These are phyloP conservation scores for Osmozyma mogii DNA, from an alignment of 805 yeast species.

Conservation along the genomic window DNA sequence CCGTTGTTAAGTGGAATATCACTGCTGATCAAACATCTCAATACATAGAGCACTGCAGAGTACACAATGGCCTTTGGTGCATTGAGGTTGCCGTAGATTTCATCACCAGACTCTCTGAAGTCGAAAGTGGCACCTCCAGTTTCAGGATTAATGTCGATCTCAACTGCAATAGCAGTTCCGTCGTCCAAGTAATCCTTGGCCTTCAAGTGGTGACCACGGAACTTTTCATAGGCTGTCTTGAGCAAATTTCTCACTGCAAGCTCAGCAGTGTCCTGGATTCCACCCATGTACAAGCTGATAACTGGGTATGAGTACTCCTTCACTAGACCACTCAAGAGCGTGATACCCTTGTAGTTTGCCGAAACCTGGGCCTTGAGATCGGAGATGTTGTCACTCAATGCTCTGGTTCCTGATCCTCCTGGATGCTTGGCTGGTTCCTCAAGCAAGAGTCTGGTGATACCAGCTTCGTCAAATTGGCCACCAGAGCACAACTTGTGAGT, in stretches of 20 bases:
- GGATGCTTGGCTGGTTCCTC: constrained; percentile 73
- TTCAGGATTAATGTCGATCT: constrained; percentile 39
- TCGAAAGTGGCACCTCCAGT: constrained; percentile 67
- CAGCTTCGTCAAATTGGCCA: constrained; percentile 70
- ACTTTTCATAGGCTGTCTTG: constrained; percentile 28
- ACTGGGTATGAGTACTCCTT: constrained; percentile 53
- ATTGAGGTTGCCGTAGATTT: constrained; percentile 81
- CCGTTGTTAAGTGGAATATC: constrained; percentile 94
- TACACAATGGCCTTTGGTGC: constrained; percentile 88
- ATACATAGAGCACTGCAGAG: constrained; percentile 81
- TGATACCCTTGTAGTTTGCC: constrained; percentile 33
- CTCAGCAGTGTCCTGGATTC: constrained; percentile 76
- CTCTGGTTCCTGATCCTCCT: constrained; percentile 85
- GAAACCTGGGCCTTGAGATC: constrained; percentile 37
- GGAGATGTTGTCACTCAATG: constrained; percentile 74
- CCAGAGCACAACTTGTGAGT: constrained; percentile 63
- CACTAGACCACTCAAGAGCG: constrained; percentile 51
- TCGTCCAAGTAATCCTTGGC: constrained; percentile 73
- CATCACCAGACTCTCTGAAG: constrained; percentile 80
- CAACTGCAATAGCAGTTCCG: constrained; percentile 60
- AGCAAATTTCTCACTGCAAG: constrained; percentile 47
- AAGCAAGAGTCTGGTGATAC: constrained; percentile 52
- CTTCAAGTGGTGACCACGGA: constrained; percentile 30
- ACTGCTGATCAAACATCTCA: constrained; percentile 76
- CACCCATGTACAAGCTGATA: constrained; percentile 68